Percentiles rank a stretch among this genome's conserved stretches.
Conservation (phyloP, 257 asterid species). For the Salvia miltiorrhiza region DNA sequence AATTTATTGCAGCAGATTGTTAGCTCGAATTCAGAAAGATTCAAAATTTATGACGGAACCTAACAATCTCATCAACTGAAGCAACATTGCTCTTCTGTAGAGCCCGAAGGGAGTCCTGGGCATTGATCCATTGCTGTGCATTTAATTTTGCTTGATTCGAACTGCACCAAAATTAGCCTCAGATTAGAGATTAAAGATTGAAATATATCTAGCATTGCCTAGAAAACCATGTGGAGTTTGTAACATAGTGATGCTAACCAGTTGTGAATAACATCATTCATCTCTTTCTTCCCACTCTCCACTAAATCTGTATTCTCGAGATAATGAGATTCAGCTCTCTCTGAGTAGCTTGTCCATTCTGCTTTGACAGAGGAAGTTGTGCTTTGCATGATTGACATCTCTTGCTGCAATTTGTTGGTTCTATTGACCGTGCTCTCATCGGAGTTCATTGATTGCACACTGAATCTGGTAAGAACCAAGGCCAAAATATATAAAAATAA, state of each 20-base stretch:
- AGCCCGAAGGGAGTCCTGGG: slow-evolving; percentile 57
- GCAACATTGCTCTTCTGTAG: slow-evolving; percentile 61
- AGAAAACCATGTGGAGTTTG: background rate
- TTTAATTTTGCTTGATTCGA: slow-evolving; percentile 68
- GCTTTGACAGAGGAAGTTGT: slow-evolving; percentile 54
- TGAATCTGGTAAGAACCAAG: slow-evolving; percentile 47
- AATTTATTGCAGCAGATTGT: background rate
- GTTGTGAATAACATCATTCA: slow-evolving; percentile 55
- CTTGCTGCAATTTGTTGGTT: slow-evolving; percentile 63
- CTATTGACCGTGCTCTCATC: slow-evolving; percentile 66
- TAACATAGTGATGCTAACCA: slow-evolving; percentile 46
- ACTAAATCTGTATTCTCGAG: slow-evolving; percentile 66
- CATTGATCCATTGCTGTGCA: slow-evolving; percentile 70
- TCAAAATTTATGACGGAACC: slow-evolving; percentile 40
- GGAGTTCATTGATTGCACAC: slow-evolving; percentile 64
- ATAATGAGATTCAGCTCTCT: slow-evolving; percentile 60
- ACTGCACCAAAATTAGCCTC: slow-evolving; percentile 40
- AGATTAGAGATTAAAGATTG: background rate
- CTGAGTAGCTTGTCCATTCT: slow-evolving; percentile 62
- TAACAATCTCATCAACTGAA: slow-evolving; percentile 59
- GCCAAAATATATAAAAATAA: background rate
- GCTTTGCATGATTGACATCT: slow-evolving; percentile 78
- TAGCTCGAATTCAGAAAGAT: slow-evolving; percentile 1
- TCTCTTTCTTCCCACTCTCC: slow-evolving; percentile 62
- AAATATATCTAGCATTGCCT: background rate